Conservation (phyloP, 2,329 filamentous ascomycete species). For the Ophiosphaerella narmari region DNA sequence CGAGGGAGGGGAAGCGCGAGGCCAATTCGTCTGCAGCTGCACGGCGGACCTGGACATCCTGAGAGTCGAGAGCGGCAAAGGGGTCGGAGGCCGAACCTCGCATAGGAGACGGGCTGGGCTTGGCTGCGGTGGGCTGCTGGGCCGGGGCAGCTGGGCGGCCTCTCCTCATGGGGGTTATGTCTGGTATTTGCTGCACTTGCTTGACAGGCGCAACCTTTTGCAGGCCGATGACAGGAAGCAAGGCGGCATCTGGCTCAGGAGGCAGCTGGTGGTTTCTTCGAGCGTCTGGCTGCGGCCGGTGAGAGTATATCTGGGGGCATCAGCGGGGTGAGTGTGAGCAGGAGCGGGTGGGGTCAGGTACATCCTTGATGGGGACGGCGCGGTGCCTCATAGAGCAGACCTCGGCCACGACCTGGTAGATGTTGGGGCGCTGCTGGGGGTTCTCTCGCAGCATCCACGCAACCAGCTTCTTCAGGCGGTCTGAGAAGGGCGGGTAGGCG, state of each 20-base stretch:
- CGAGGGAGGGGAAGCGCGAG: slow-evolving; percentile 82
- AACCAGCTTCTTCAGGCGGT: slow-evolving; percentile 86
- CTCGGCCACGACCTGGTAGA: slow-evolving; percentile 90
- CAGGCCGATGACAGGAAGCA: slow-evolving; percentile 72
- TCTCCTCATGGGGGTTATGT: slow-evolving; percentile 91
- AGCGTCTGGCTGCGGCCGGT: slow-evolving; percentile 66
- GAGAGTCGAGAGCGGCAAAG: slow-evolving; percentile 85
- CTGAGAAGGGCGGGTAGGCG: slow-evolving; percentile 84
- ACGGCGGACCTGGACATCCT: slow-evolving; percentile 53
- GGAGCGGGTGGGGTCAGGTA: slow-evolving; percentile 46
- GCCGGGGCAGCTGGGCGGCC: slow-evolving; percentile 69
- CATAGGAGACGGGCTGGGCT: slow-evolving; percentile 70
- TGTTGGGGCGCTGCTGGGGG: slow-evolving; percentile 80
- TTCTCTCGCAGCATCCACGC: slow-evolving; percentile 90
- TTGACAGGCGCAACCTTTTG: slow-evolving; percentile 77
- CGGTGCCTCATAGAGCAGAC: slow-evolving; percentile 86
- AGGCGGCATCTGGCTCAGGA: slow-evolving; percentile 56
- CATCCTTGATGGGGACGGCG: slow-evolving; percentile 85
- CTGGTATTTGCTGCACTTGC: slow-evolving; percentile 75
- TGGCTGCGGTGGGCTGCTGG: slow-evolving; percentile 50
- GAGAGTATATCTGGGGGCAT: slow-evolving; percentile 53
- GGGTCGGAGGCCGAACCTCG: slow-evolving; percentile 76
- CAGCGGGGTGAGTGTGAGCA: slow-evolving; percentile 15
- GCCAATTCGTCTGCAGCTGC: slow-evolving; percentile 78
- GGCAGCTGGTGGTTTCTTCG: slow-evolving; percentile 65